Evolutionary conservation across 768 basidiomycete genomes (phyloP).

Genomic region (Trametes gibbosa): DNA sequence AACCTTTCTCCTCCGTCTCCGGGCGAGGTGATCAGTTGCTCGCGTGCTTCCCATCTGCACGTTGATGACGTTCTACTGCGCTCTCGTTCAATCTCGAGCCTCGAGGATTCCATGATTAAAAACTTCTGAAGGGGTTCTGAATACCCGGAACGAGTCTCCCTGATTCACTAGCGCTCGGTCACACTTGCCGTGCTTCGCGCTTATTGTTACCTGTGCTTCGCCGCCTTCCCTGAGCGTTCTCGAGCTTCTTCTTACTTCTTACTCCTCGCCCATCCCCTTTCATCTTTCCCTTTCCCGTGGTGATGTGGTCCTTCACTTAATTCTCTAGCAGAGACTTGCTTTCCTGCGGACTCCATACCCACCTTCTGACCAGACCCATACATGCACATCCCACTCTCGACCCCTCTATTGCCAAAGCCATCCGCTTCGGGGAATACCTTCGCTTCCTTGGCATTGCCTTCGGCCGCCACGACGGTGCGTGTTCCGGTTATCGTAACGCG

Average conservation of each 20-base stretch:
- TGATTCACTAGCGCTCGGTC: neutral
- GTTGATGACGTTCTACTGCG: no score
- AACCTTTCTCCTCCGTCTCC: no score
- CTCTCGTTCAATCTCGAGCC: no score
- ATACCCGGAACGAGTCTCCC: no score
- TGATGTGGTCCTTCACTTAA: neutral
- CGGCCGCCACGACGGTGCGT: neutral
- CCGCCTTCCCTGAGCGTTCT: neutral
- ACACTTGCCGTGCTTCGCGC: neutral
- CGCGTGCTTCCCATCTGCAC: no score
- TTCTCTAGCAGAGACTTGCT: neutral
- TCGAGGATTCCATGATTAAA: no score
- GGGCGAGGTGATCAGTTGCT: no score
- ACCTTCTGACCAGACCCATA: no score
- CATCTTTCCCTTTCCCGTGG: neutral
- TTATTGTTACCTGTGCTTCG: constrained; percentile 1
- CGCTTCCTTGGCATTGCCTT: neutral
- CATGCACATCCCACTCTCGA: no score
- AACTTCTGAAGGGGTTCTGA: no score
- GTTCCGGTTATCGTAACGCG: neutral
- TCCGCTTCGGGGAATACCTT: neutral
- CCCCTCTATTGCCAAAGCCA: neutral
- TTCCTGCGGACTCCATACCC: no score
- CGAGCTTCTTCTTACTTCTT: neutral
- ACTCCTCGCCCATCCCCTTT: neutral